A percentile compares a stretch with the other conserved stretches of the same genome.
phyloP scores from a whole-genome alignment of 768 basidiomycete genomes.

The Leccinum broughii region DNA sequence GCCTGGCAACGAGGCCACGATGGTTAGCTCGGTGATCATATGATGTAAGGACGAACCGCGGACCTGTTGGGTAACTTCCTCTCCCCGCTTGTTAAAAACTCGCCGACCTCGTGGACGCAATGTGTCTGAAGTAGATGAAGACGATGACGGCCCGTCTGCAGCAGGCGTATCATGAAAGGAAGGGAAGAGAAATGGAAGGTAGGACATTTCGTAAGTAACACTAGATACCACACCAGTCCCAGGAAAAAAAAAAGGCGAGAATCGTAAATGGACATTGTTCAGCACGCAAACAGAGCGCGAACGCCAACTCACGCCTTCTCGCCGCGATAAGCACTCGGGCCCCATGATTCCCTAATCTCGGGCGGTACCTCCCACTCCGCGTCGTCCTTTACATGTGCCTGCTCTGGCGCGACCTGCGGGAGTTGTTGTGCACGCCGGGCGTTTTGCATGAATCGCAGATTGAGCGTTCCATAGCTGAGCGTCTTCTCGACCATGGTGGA shows the following conservation, averaged over 20 bases:
- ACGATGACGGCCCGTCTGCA: constrained; percentile 23
- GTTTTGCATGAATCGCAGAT: constrained; percentile 74
- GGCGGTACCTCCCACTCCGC: constrained; percentile 63
- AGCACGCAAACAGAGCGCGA: constrained; percentile 5
- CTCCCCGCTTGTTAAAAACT: constrained; percentile 49
- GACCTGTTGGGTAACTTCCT: constrained; percentile 40
- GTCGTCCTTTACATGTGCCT: constrained; percentile 59
- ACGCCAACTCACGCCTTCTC: constrained; percentile 30
- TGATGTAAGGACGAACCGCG: constrained; percentile 23
- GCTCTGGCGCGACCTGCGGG: constrained; percentile 49
- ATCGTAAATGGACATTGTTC: constrained; percentile 22
- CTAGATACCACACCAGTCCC: constrained; percentile 16
- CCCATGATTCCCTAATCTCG: constrained; percentile 57
- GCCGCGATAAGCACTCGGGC: constrained; percentile 24
- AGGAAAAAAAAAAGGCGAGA: constrained; percentile 1
- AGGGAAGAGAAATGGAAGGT: constrained; percentile 64
- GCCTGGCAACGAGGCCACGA: constrained; percentile 21
- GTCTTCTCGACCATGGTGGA: constrained; percentile 41
- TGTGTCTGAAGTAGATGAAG: constrained; percentile 22
- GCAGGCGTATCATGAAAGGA: constrained; percentile 31
- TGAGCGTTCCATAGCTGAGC: constrained; percentile 63
- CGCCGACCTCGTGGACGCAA: constrained; percentile 49
- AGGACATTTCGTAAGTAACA: constrained; percentile 59
- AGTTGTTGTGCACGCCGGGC: constrained; percentile 52
- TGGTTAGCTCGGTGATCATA: constrained; percentile 14